Evolutionary conservation across 257 asterid species (phyloP).

Genomic region (Plantago elongata): DNA sequence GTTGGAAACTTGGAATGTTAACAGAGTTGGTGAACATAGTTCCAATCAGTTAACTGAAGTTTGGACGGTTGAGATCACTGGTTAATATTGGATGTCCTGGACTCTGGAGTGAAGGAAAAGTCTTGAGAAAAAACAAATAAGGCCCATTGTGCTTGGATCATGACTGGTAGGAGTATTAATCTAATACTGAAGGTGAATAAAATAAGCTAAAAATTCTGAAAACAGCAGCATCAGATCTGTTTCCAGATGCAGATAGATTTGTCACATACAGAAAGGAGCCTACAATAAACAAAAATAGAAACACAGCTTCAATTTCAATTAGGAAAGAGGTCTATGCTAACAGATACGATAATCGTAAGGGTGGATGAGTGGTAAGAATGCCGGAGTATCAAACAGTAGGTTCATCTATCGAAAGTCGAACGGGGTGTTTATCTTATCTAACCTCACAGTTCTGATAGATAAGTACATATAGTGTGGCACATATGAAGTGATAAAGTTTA

Average conservation of each 20-base stretch:
- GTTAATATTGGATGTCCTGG: neutral
- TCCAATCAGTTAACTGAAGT: no score
- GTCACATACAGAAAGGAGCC: neutral
- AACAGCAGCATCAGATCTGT: slow-evolving; percentile 9
- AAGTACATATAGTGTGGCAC: neutral
- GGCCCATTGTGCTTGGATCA: neutral
- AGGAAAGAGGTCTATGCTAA: no score
- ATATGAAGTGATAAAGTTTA: neutral
- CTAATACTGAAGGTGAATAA: neutral
- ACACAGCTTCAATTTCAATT: no score
- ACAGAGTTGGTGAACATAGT: no score
- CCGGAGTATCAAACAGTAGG: neutral
- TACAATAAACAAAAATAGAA: neutral
- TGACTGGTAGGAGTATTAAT: neutral
- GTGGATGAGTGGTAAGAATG: neutral
- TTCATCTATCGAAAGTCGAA: neutral
- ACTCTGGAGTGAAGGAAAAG: neutral
- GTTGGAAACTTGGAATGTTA: no score
- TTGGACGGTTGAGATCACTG: no score
- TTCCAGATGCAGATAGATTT: neutral
- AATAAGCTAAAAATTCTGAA: slow-evolving; percentile 5
- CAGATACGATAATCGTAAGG: no score
- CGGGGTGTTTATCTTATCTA: no score
- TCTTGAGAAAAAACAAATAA: neutral
- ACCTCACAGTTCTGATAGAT: neutral